Base-by-base conservation (phyloP, 2,329 filamentous ascomycete genomes). In the Clonostachys sp. region DNA sequence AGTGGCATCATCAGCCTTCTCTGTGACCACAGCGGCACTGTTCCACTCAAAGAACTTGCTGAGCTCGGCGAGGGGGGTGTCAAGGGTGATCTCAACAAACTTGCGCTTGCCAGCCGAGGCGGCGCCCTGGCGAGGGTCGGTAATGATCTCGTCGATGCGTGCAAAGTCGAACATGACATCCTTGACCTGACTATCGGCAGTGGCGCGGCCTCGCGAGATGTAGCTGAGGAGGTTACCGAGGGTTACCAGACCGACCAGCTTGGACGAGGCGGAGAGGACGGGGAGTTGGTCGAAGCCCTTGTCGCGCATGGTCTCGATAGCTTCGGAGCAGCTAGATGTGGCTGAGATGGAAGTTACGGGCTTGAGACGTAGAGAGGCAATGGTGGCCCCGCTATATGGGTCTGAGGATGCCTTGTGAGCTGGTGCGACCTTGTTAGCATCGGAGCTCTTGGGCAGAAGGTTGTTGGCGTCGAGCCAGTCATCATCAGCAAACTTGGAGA, bases 41-140 rank as follows among this genome's bases (percentile, higher is more conserved):
- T 99, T 97, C 91, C 94, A 97, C 71, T 97, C 91, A 55, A 97
- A 90, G 71, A 99, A 99, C 60, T 88, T 84, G 73, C 90, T 92
- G 46, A 99, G 77, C 41, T 87, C 85, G 42, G 80, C 81, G 38
- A 99, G 76, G 4, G 87, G 87, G 2, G 94, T 99, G 55, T 96
- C 89, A 63, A 87, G 75, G 7, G 94, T 97, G 62, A 99, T 96
- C 70, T 97, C 88, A 45, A 97, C 87, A 68, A 96, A 99, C 61
- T 87, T 84, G 49, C 84, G 77, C 66, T 81, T 66, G 48, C 59
- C 65, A 42, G 61, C 59, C 36, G 63, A 59, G 14, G 64, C 62
- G 33, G 63, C 76, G 46, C 87, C 73, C 58, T 87, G 80, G 51
- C 86, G 81, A 33, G 89, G 84, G 59, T 97, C 90, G n/a, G 90